Base-by-base conservation (phyloP, 202 grass and related monocot species). In the Musa balbisiana region DNA sequence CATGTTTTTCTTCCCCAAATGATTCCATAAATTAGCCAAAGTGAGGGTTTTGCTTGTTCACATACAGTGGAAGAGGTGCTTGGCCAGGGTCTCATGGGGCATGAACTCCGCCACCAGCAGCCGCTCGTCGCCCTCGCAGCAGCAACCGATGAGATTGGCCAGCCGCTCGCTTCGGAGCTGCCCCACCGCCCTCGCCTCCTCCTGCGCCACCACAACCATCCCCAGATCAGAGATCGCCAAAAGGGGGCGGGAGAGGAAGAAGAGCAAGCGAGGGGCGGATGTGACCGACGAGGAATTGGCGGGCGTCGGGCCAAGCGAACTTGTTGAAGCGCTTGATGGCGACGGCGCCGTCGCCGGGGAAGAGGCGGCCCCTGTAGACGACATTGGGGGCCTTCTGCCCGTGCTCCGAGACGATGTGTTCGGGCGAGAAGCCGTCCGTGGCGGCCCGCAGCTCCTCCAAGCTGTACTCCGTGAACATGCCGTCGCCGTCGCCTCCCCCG, bases 21-120 rank as follows among this genome's bases (percentile, higher is more conserved):
- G 33, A 43, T 62, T 62, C 16, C 1, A 19, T 15, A 8, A 15
- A 62, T 15, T 62, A 62, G 58, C 16, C 16, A 52, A 20, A 51
- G 68, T 51, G 10, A 17, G 33, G 17, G 11, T 19, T 71, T 71
- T 52, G 2, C n/a, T n/a, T 33, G 24, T 23, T 74, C 66, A 73
- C 84, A 73, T 90, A 99, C 91, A 99, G 84, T 93, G 93, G 88
- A 97, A 97, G 25, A 97, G 90, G 71, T 97, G 93, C 55, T 97
- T 97, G 24, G 93, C 93, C 59, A 97, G 77, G 51, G 93, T 93
- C 52, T 93, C 84, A 2, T 91, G 82, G 1, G 93, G 90, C 93
- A 97, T 93, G 86, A 91, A 91, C 86, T 97, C 90, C 0, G 93
- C 86, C 0, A 97, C 90, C 11, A 97, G 87, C 33, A 91, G 80